Base-by-base conservation (phyloP, 805 yeast species). In the Sungouiozyma ichnusensis region DNA sequence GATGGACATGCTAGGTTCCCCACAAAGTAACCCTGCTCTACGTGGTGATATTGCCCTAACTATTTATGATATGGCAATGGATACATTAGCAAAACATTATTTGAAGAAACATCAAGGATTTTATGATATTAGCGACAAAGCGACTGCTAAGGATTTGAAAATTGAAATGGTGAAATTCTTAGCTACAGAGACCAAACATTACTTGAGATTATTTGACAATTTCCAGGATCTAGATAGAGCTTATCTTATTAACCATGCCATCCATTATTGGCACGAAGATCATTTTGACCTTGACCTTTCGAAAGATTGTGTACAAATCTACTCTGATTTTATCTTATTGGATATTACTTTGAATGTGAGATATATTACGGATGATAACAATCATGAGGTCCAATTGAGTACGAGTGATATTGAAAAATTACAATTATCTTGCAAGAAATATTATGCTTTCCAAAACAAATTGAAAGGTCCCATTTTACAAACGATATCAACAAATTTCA, bases 11-110 rank as follows among this genome's bases (percentile, higher is more conserved):
- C 68, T 88, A 50, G 97, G 96, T 19, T 78, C 79, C 47, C 79
- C 81, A n/a, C 94, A 85, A 38, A 76, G 85, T 19, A 83, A 82
- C 52, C 88, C 90, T 6, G 90, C 86, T 0, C 59, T 83, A 44
- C 72, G 74, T 45, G 90, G 92, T 43, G 86, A 81, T 54, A 69
- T 83, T 42, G 83, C 83, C 1, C 60, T 81, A 43, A 73, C 84
- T 0, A 72, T 90, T 48, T 77, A 79, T 67, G 77, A 90, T 67
- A 64, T 78, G 54, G 78, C 79, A 43, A 66, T 79, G 65, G 62
- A 77, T 53, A 65, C 73, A 3, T 50, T 79, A 20, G 59, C 57
- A 16, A 51, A 57, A 37, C 39, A 49, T 36, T 56, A 51, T 36
- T 42, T 54, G 36, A 57, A 58, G 19, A 61, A 57, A 36, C 64